These are phyloP conservation scores for Pelargonium citronellum DNA, from an alignment of 441 rosid species.

Conservation along the genomic window DNA sequence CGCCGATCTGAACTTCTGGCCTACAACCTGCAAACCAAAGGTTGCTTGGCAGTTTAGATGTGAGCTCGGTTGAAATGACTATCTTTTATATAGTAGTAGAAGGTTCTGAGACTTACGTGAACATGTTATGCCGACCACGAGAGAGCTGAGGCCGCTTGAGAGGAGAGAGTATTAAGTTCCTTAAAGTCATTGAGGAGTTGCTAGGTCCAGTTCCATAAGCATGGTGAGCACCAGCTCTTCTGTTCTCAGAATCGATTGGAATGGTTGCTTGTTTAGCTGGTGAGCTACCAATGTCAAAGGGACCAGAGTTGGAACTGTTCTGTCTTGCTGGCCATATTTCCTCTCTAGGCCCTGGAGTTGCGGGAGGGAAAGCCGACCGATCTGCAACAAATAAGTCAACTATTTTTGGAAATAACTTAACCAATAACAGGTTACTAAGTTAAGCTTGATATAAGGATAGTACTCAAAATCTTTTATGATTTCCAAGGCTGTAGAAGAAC, in stretches of 20 bases:
- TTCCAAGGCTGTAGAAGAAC: constrained; percentile 6
- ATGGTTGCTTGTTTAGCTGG: constrained; percentile 47
- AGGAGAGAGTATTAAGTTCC: constrained; percentile 85
- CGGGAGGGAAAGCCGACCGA: constrained; percentile 69
- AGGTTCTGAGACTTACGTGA: constrained; percentile 51
- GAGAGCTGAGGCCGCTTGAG: constrained; percentile 87
- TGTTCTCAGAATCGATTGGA: constrained; percentile 52
- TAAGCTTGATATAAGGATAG: constrained; percentile 5
- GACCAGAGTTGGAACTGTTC: constrained; percentile 62
- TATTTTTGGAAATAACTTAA: constrained; percentile 32
- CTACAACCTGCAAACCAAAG: constrained; percentile 38
- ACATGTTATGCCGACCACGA: constrained; percentile 59
- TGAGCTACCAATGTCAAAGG: constrained; percentile 56
- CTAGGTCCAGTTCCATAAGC: constrained; percentile 47
- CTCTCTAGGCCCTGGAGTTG: constrained; percentile 89
- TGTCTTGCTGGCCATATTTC: constrained; percentile 86
- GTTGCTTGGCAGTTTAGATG: constrained; percentile 7
- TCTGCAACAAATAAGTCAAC: constrained; percentile 54
- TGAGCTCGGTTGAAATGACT: neutral
- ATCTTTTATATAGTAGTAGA: neutral
- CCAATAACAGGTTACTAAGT: constrained; percentile 21
- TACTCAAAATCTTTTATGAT: constrained; percentile 10
- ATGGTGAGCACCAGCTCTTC: constrained; percentile 43
- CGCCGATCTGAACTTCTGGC: constrained; percentile 10
- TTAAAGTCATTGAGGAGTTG: constrained; percentile 63